Base-by-base conservation (phyloP, 768 basidiomycete species). In the Cystoderma amianthinum region DNA sequence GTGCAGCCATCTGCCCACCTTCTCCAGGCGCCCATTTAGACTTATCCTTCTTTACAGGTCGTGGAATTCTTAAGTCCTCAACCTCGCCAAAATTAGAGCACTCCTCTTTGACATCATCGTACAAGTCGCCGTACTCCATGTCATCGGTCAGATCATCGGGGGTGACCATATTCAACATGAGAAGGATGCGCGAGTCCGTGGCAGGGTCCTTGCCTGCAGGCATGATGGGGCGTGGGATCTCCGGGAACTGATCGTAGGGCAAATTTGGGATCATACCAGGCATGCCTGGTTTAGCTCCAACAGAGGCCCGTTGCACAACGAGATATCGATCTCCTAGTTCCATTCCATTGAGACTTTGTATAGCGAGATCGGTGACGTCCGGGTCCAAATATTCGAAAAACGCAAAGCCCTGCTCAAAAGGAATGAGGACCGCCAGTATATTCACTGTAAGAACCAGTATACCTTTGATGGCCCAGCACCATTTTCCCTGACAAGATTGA, bases 141-240 rank as follows among this genome's bases (percentile, higher is more conserved):
- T 98, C 95, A 52, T 91, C 82, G 13, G 74, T 60, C 36, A 99
- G 76, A 55, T 99, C 96, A 34, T 99, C 96, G 1, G 88, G 60
- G 0, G 87, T 88, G 48, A 99, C 92, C 96, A 99, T 99, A 74
- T 98, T 99, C 54, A 99, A 67, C 85, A 99, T 87, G 58, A 98
- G 84, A 52, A 99, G 75, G 55, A 96, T 93, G 25, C 90, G 81
- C 19, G 90, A 76, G 41, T 84, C 77, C 9, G 63, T 67, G 41
- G 72, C 69, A 39, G 65, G 67, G 54, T 87, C 85, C 42, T 57
- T 51, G 41, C 83, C 83, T 5, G 86, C 86, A 42, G 89, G 89
- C 78, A 92, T 80, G 58, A 91, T 90, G 10, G 89, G 89, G 32
- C 84, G 76, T 35, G 89, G 89, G 32, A 91, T 84, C 58, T 85